Conservation (phyloP, 345 rosid genomes). For the Punica granatum region DNA sequence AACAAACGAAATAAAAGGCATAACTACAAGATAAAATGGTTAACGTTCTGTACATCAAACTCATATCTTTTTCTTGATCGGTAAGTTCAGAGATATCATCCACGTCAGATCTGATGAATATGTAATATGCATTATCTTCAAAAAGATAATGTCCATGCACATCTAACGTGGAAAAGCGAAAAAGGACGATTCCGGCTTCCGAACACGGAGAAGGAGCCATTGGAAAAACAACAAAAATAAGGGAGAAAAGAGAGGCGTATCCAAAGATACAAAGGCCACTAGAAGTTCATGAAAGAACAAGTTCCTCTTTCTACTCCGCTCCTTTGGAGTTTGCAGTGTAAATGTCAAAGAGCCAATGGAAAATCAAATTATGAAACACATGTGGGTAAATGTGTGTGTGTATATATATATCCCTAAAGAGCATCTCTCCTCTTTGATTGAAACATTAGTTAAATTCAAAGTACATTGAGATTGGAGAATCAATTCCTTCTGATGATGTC, state of each 20-base stretch:
- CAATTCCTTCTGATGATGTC: neutral
- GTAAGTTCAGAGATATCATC: too few relatives aligned
- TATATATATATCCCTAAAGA: too few relatives aligned
- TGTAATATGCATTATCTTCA: neutral
- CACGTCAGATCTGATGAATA: neutral
- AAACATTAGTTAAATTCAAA: too few relatives aligned
- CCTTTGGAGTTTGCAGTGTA: neutral
- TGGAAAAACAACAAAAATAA: neutral
- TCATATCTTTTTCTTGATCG: too few relatives aligned
- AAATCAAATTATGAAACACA: neutral
- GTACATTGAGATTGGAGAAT: conserved; percentile 1
- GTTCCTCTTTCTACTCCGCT: neutral
- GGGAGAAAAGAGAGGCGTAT: neutral
- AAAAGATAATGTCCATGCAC: neutral
- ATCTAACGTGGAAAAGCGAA: neutral
- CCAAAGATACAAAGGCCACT: neutral
- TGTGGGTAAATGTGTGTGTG: neutral
- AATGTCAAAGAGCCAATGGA: neutral
- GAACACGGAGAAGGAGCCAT: neutral
- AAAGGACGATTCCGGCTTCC: neutral
- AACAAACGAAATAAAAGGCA: too few relatives aligned
- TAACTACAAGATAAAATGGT: too few relatives aligned
- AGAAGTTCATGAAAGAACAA: neutral
- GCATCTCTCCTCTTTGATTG: too few relatives aligned
- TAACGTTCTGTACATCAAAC: too few relatives aligned